Evolutionary conservation across 208 protist species (phyloP).

Genomic region (Porcisia hertigi): DNA sequence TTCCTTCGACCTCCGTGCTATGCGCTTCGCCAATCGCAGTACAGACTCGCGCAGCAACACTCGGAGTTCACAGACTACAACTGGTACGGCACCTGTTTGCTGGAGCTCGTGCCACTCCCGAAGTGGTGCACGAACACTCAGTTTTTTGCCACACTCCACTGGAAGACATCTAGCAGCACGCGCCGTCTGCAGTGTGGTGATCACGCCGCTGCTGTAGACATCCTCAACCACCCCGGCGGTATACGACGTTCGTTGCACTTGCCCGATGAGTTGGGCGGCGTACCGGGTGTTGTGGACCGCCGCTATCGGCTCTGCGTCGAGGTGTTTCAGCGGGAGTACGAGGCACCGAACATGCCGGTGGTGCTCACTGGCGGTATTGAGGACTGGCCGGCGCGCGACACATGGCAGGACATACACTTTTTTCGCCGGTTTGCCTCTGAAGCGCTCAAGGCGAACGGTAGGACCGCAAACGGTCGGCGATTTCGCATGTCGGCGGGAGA

Average conservation of each 20-base stretch:
- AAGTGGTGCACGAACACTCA: constrained; percentile 11
- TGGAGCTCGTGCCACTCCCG: constrained; percentile 30
- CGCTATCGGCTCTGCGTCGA: constrained; percentile 22
- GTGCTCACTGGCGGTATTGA: constrained; percentile 45
- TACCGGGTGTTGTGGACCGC: constrained; percentile 25
- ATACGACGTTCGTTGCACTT: constrained; percentile 1
- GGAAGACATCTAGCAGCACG: constrained; percentile 1
- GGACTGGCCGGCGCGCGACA: constrained; percentile 24
- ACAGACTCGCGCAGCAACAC: constrained; percentile 1
- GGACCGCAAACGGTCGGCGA: constrained; percentile 22
- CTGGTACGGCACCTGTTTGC: constrained; percentile 21
- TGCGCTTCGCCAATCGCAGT: constrained; percentile 8
- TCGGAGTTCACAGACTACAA: constrained; percentile 22
- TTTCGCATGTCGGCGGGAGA: constrained; percentile 33
- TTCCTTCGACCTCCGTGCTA: constrained; percentile 19
- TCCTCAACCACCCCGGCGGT: not conserved
- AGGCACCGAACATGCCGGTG: constrained; percentile 33
- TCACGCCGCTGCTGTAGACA: not conserved
- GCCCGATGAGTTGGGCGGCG: constrained; percentile 24
- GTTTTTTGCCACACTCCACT: constrained; percentile 15
- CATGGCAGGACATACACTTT: constrained; percentile 23
- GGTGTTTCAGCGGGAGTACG: constrained; percentile 34
- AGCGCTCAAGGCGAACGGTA: constrained; percentile 40
- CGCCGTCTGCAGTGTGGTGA: constrained; percentile 1
- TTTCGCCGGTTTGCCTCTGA: constrained; percentile 9